Evolutionary conservation across 169 alveolate genomes (phyloP), one percentile per base, ranked within the genome.

Genomic region (Plasmodium fragile): DNA sequence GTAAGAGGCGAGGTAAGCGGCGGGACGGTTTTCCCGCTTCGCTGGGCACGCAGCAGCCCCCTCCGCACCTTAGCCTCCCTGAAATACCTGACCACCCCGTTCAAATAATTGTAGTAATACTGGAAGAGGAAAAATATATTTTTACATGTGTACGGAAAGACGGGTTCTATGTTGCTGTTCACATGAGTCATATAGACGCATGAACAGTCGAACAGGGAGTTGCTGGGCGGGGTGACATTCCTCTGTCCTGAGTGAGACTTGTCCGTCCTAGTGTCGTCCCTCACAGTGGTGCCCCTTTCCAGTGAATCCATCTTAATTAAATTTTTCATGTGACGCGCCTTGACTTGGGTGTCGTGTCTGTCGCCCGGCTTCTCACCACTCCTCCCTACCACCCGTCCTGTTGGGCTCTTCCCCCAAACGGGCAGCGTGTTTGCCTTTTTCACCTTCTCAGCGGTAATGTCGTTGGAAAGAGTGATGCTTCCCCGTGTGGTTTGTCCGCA

Each of bases 121-220:
- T 89, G 41, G 52, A 89, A 89, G 30, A 89, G 89, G 16, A 89
- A 89, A 78, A 89, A 89, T 2, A 89, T 18, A 69, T 89, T 78
- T 3, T 59, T 52, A 78, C 69, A 39, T 4, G 81, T 89, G 71
- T 89, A 89, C 5, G 94, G 94, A 43, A 78, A 89, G 18, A 89
- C 5, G 11, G 94, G 94, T 16, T 89, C 94, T 18, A 89, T 53
- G 45, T 34, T 89, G 72, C 90, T 89, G 70, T 89, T 89, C 6
- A 11, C n/a, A 55, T 78, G 65, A 30, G 90, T 89, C 81, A 89
- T 89, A 41, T 78, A 89, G 22, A 89, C 49, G 43, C 39, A 43
- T 28, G 94, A 59, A 34, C 59, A 43, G 34, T 89, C 81, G 65
- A 39, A 41, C 4, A 53, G 78, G 36, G 28, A 16, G 25, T n/a